Evolutionary conservation across 495 filamentous ascomycete species (phyloP).

Genomic region (Podospora conica): DNA sequence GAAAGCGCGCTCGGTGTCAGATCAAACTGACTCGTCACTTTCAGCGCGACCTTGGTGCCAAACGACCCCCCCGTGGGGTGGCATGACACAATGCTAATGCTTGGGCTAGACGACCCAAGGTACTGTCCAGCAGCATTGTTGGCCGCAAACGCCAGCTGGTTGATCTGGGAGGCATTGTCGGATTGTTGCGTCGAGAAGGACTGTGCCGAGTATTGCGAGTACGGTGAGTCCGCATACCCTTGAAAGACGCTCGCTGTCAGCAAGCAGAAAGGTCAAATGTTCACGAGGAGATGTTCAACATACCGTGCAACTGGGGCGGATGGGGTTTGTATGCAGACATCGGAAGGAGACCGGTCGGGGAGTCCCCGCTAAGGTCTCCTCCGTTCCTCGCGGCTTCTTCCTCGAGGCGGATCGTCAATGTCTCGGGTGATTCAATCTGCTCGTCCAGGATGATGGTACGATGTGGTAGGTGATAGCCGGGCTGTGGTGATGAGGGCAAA

Average conservation of each 20-base stretch:
- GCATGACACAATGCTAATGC: constrained; percentile 59
- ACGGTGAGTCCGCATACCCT: constrained; percentile 49
- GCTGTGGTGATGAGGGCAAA: constrained; percentile 22
- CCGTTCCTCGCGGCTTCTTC: constrained; percentile 44
- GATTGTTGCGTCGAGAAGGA: constrained; percentile 34
- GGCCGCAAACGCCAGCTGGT: constrained; percentile 49
- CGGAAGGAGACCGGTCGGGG: constrained; percentile 46
- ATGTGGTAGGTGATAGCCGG: constrained; percentile 39
- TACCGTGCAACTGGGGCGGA: constrained; percentile 44
- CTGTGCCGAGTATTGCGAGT: constrained; percentile 38
- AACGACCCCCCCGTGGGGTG: constrained; percentile 58
- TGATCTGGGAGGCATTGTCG: constrained; percentile 44
- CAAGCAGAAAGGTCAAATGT: neutral
- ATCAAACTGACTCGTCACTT: constrained; percentile 69
- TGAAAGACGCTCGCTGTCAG: constrained; percentile 9
- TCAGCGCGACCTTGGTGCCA: constrained; percentile 64
- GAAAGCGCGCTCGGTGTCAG: constrained; percentile 42
- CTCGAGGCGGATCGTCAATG: constrained; percentile 42
- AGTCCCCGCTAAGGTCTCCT: constrained; percentile 43
- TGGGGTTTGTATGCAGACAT: constrained; percentile 44
- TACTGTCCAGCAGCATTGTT: constrained; percentile 47
- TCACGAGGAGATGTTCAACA: constrained; percentile 14
- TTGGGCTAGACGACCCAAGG: constrained; percentile 32
- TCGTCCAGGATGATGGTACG: constrained; percentile 46
- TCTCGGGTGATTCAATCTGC: constrained; percentile 44